Conservation (phyloP, 1,139 yeast genomes). For the Candida albicans region DNA sequence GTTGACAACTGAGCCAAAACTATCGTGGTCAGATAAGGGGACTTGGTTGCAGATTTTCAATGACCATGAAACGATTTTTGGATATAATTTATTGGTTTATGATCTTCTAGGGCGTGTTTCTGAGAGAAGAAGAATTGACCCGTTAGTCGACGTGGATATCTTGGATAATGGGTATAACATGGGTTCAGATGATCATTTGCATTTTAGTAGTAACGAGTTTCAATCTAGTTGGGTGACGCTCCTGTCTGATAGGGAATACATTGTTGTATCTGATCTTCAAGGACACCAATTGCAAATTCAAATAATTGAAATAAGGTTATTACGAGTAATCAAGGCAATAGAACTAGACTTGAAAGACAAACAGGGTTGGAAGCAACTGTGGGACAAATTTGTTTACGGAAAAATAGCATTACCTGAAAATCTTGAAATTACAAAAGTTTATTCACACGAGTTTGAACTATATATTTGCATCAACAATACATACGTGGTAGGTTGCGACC, state of each 20-base stretch:
- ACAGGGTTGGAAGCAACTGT: conserved; percentile 10
- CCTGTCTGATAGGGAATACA: conserved; percentile 16
- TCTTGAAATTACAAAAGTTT: neutral
- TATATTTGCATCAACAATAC: conserved; percentile 7
- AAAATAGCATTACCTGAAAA: neutral
- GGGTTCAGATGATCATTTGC: conserved; percentile 6
- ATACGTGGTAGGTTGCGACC: conserved; percentile 1
- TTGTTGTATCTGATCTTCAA: conserved; percentile 16
- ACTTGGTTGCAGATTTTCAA: conserved; percentile 36
- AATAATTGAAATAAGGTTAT: conserved; percentile 20
- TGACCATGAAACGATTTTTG: conserved; percentile 25
- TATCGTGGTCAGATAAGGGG: conserved; percentile 37
- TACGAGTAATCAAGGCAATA: conserved; percentile 17
- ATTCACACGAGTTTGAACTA: conserved; percentile 1
- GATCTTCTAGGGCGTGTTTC: conserved; percentile 24
- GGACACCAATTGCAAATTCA: conserved; percentile 17
- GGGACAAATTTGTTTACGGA: neutral
- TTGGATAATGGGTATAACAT: conserved; percentile 17
- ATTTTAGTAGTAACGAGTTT: conserved; percentile 13
- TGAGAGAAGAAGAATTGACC: conserved; percentile 10
- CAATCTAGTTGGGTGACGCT: conserved; percentile 9
- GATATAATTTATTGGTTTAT: conserved; percentile 31
- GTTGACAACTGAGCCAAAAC: conserved; percentile 19
- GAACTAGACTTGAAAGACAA: conserved; percentile 1
- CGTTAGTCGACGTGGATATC: conserved; percentile 22